Evolutionary conservation across 345 rosid genomes (phyloP), one percentile per base, ranked within the genome.

Genomic region (Eucalyptus curtisii): DNA sequence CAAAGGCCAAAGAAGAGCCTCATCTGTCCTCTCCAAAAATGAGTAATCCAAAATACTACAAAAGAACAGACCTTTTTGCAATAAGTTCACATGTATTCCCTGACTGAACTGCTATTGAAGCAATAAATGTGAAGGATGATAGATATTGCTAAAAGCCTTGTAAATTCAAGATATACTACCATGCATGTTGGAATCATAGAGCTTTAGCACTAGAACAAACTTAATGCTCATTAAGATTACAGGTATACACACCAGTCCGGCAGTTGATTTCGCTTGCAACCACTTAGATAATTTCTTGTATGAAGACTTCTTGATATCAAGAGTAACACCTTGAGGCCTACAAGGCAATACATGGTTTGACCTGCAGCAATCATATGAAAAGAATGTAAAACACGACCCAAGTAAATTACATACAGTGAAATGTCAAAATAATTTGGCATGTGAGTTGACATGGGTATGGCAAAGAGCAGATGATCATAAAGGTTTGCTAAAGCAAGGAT

Each of bases 231-330:
- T 53, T 53, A 52, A 47, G 85, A 40, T 50, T 31, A 27, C 68
- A 49, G 55, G 86, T 87, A 86, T 88, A 89, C 94, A 44, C 50
- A 97, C 99, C 95, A 97, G 91, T 91, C 98, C 99, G 14, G 93
- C 13, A 33, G 97, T 92, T 19, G 99, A 94, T 92, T 97, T 96
- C 49, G 97, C 95, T 90, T 96, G 99, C 87, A 97, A 92, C 99
- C 99, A 97, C 93, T 97, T 97, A 7, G 99, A 93, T 88, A 97
- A 89, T 93, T 97, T 97, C 96, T 96, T 97, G 94, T 95, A 92
- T 19, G 99, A 95, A n/a, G 99, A 97, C 91, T 96, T 97, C 91
- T 95, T 97, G 86, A 95, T 94, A 92, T 97, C 99, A 85, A 97
- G 94, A 27, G 93, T 93, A 90, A 95, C 87, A 42, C 98, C 99